Conservation (phyloP, 2,329 filamentous ascomycete species). For the Elsinoe arachidis region DNA sequence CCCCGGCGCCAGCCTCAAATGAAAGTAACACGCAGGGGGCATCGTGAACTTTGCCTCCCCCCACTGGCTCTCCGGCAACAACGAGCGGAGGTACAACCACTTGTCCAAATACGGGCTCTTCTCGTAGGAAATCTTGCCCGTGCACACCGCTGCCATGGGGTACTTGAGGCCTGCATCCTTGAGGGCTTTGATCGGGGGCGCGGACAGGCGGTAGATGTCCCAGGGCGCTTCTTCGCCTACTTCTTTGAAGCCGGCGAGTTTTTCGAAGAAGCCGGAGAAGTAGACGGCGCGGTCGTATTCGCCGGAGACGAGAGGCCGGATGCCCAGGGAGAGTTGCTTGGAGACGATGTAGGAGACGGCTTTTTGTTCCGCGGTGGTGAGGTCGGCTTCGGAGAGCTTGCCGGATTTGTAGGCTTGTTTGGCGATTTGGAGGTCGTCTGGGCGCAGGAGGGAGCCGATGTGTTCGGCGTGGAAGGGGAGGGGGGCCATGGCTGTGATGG, state of each 20-base stretch:
- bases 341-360: slow-evolving; percentile 58
- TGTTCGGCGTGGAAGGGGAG: slow-evolving; percentile 66
- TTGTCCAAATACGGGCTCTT: slow-evolving; percentile 29
- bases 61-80: slow-evolving; percentile 28
- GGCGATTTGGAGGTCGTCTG: slow-evolving; percentile 51
- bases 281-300: slow-evolving; percentile 49
- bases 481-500: slow-evolving; percentile 9
- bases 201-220: slow-evolving; percentile 28
- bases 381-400: slow-evolving; percentile 45
- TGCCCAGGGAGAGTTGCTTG: slow-evolving; percentile 54
- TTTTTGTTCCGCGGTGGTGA: slow-evolving; percentile 54
- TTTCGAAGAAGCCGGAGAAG: slow-evolving; percentile 33
- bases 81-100: slow-evolving; percentile 28
- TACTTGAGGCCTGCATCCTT: slow-evolving; percentile 33
- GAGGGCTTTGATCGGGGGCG: slow-evolving; percentile 29
- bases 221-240: slow-evolving; percentile 28
- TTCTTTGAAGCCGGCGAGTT: slow-evolving; percentile 30
- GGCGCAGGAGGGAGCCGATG: slow-evolving; percentile 62
- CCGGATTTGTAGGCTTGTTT: slow-evolving; percentile 50
- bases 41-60: slow-evolving; percentile 31
- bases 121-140: slow-evolving; percentile 29
- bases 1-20: slow-evolving; percentile 28
- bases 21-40: slow-evolving; percentile 31
- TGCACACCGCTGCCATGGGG: slow-evolving; percentile 31
- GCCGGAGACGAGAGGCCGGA: slow-evolving; percentile 58